Percentiles rank a stretch among this genome's conserved stretches.
Evolutionary conservation across 495 filamentous ascomycete genomes (phyloP).

Genomic region (Haplographium delicatum): DNA sequence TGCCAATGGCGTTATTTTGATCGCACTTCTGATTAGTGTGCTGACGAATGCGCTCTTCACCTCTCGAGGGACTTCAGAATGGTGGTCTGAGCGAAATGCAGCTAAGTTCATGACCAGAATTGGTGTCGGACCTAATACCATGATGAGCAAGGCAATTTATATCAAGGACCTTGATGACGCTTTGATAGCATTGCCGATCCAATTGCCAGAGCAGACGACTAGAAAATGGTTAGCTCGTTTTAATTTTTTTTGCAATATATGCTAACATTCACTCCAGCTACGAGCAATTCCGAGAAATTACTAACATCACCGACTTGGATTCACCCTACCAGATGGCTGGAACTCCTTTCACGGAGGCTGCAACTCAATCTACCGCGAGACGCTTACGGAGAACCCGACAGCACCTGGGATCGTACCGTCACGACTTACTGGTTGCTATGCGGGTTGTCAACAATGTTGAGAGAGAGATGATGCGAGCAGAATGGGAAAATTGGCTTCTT

Average conservation of each 20-base stretch:
- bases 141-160: conserved; percentile 83
- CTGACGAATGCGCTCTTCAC: conserved; percentile 68
- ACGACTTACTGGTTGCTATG: conserved; percentile 87
- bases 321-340: conserved; percentile 41
- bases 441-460: conserved; percentile 87
- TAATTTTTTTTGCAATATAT: neutral
- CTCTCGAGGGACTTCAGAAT: conserved; percentile 59
- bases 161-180: conserved; percentile 75
- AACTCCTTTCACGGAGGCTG: conserved; percentile 34
- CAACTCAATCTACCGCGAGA: conserved; percentile 54
- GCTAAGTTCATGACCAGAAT: conserved; percentile 71
- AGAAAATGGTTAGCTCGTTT: conserved; percentile 31
- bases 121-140: conserved; percentile 69
- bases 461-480: conserved; percentile 70
- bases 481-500: conserved; percentile 86
- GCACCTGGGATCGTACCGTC: conserved; percentile 76
- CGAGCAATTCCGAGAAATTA: conserved; percentile 48
- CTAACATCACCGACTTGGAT: conserved; percentile 48
- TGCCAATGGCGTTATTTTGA: conserved; percentile 70
- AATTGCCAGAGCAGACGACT: conserved; percentile 23
- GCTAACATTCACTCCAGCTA: conserved; percentile 28
- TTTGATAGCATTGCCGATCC: conserved; percentile 28
- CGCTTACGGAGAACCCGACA: conserved; percentile 73
- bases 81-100: conserved; percentile 83
- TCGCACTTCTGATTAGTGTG: conserved; percentile 59